Conservation (phyloP, 768 basidiomycete species). For the Suillus luteus region DNA sequence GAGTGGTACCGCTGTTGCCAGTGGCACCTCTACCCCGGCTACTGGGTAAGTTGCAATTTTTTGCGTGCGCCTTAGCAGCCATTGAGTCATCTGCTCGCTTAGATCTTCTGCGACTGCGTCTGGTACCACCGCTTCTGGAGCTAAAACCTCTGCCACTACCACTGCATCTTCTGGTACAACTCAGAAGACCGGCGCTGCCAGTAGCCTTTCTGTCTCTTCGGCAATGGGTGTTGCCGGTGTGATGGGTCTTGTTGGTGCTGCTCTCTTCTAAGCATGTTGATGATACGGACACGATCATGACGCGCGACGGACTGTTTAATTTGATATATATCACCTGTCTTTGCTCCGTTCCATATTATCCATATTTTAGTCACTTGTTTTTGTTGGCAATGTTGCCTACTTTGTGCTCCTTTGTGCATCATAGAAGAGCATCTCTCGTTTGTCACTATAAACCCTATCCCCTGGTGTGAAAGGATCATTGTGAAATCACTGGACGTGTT, state of each 20-base stretch:
- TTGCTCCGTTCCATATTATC: constrained; percentile 2
- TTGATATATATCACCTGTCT: constrained; percentile 22
- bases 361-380: constrained; percentile 3
- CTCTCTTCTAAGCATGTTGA: constrained; percentile 40
- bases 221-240: constrained; percentile 49
- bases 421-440: constrained; percentile 1
- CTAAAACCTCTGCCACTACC: constrained; percentile 18
- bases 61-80: not conserved
- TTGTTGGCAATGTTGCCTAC: not conserved
- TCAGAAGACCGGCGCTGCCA: constrained; percentile 35
- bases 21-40: constrained; percentile 12
- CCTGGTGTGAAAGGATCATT: not conserved
- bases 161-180: constrained; percentile 22
- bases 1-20: constrained; percentile 7
- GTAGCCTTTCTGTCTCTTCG: constrained; percentile 30
- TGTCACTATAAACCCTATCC: not conserved
- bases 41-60: not conserved
- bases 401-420: not conserved
- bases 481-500: not conserved
- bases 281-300: constrained; percentile 13
- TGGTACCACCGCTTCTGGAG: constrained; percentile 20
- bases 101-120: constrained; percentile 21
- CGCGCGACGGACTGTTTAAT: constrained; percentile 20
- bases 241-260: constrained; percentile 53
- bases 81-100: constrained; percentile 8